Base-by-base conservation (phyloP, 1,139 yeast genomes). In the Pichia sp. region DNA sequence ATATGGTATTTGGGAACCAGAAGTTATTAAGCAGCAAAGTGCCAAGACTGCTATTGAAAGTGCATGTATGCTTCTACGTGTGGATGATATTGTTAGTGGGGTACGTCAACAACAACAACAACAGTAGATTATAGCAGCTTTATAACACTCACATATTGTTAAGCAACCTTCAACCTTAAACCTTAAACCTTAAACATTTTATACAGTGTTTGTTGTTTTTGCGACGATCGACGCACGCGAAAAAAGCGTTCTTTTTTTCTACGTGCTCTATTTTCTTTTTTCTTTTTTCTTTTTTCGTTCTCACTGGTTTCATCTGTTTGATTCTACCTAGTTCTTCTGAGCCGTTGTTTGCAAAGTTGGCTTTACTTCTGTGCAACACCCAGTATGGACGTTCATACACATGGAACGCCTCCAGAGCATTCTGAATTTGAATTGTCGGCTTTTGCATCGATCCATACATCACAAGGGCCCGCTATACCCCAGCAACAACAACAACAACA, bases 1-100 rank as follows among this genome's bases (percentile, higher is more conserved):
- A 29, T 93, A 90, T 70, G 99, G 99, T 44, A 87, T 93, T 59
- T 93, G 99, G 99, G 99, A 93, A 73, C 99, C 99, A 19, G 97
- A 93, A 73, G 97, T 89, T 47, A 90, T 93, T 70, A 93, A 93
- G 73, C 95, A 88, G 66, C 99, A 93, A 74, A 86, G 96, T 58
- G 86, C 93, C 62, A 93, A 93, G 75, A 95, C 99, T 22, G 96
- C 96, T 44, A 87, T 95, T 60, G 99, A 93, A 72, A 86, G 96
- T 75, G 98, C 99, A 10, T 87, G 97, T 70, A 77, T 93, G 73
- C 76, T 93, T 64, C 77, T 93, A 68, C 84, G 99, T 67, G 99
- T 93, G 47, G 99, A 93, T 69, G 99, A 93, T 69, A 93, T 93
- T 62, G 99, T 95, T 48, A 86, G 96, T 69, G 99, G 98, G 61